Evolutionary conservation across 352 stramenopile genomes (phyloP), one percentile per base, ranked within the genome.

Genomic region (Pythium sp.): DNA sequence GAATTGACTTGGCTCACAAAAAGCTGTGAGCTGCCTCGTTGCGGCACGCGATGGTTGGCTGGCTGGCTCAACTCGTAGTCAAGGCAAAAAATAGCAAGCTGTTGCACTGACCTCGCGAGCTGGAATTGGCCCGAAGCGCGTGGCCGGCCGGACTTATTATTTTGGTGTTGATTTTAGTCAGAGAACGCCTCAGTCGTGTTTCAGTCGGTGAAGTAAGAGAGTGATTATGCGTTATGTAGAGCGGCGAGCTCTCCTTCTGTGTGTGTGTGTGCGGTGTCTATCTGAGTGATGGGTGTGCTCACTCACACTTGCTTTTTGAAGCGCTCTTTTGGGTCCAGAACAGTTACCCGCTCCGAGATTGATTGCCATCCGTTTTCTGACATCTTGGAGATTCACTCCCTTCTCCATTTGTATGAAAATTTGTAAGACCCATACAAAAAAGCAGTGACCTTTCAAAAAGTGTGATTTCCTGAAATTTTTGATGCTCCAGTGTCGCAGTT

Each of bases 321-420:
- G 30, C 30, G 18, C 12, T 46, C 1, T 20, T 20, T 24, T 34
- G 28, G 56, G 32, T 61, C 30, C 56, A 47, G 56, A 62, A 62
- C 56, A 62, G 56, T 49, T 14, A 49, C 32, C 7, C 5, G n/a
- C 32, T 11, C 26, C 26, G 5, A 46, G n/a, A 56, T 2, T 30
- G 20, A 55, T 55, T 55, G n/a, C 6, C 54, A n/a, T 51, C 43
- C 43, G 11, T 22, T 24, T 51, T 51, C 30, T 61, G 55, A 61
- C 15, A 8, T 30, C 20, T 30, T 8, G 49, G 49, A 61, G 56
- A 49, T 62, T 62, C 32, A 5, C 8, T 24, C 43, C 5, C 30
- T 24, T 51, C 18, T 51, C 43, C 6, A n/a, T 30, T 49, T 32
- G 20, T 32, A n/a, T 62, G 4, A 11, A 38, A 47, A n/a, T 49